These are phyloP conservation scores for Aspergillus amoenus DNA, from an alignment of 2,329 filamentous ascomycete species.

Conservation along the genomic window DNA sequence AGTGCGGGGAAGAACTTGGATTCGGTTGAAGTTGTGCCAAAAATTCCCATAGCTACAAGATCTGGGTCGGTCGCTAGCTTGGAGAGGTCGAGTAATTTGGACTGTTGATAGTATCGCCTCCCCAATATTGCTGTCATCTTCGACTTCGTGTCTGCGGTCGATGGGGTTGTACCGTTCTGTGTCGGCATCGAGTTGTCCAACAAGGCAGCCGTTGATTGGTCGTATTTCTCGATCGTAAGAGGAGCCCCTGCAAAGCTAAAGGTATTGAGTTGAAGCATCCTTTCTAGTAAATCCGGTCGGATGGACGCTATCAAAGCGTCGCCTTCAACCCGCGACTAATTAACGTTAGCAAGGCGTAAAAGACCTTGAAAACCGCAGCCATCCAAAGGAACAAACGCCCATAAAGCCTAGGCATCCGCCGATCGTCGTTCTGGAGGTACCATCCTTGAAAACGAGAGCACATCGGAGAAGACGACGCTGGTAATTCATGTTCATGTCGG, in stretches of 20 bases:
- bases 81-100: conserved; percentile 82
- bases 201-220: conserved; percentile 20
- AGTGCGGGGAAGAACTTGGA: conserved; percentile 90
- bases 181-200: conserved; percentile 25
- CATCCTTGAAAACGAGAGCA: conserved; percentile 44
- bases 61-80: conserved; percentile 69
- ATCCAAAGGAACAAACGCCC: conserved; percentile 37
- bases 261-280: conserved; percentile 66
- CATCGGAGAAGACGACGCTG: conserved; percentile 37
- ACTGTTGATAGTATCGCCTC: conserved; percentile 68
- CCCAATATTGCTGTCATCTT: conserved; percentile 71
- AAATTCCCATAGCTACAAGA: conserved; percentile 72
- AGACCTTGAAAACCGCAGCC: conserved; percentile 44
- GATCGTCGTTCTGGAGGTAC: conserved; percentile 44
- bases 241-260: conserved; percentile 66
- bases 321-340: conserved; percentile 68
- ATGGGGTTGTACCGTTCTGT: conserved; percentile 43
- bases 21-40: conserved; percentile 67
- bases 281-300: conserved; percentile 62
- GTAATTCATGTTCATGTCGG: conserved; percentile 39
- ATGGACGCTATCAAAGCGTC: conserved; percentile 69
- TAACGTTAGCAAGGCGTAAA: conserved; percentile 65
- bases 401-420: conserved; percentile 29
- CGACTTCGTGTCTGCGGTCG: conserved; percentile 60
- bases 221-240: conserved; percentile 56